Conservation (phyloP, 306 rosid genomes). For the Sechiopsis laciniata region DNA sequence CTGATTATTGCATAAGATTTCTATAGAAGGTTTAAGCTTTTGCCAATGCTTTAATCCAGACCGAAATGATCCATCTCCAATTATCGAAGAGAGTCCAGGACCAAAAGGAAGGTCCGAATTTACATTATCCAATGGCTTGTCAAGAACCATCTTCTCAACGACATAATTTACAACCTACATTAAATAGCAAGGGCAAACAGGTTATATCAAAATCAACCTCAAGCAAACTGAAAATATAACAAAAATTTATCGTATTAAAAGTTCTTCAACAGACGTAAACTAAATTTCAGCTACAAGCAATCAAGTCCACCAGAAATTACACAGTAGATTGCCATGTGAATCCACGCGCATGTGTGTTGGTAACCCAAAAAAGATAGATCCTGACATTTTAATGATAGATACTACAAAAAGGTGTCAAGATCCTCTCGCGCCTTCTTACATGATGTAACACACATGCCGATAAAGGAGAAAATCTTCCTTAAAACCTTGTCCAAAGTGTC, state of each 20-base stretch:
- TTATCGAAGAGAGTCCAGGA: conserved; percentile 49
- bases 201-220: neutral
- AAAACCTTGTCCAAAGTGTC: too few species aligned
- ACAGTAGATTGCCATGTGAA: neutral
- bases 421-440: too few species aligned
- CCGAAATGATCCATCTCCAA: conserved; percentile 79
- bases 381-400: neutral
- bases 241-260: neutral
- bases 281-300: neutral
- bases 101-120: conserved; percentile 57
- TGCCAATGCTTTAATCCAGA: conserved; percentile 85
- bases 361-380: neutral
- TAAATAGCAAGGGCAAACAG: conserved; percentile 6
- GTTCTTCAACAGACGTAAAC: conserved; percentile 12
- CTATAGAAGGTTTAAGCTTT: conserved; percentile 82
- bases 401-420: neutral
- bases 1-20: conserved; percentile 83
- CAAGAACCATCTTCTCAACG: conserved; percentile 87
- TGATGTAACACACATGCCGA: too few species aligned
- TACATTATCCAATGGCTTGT: conserved; percentile 66
- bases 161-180: conserved; percentile 87
- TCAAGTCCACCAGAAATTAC: neutral
- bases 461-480: too few species aligned
- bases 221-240: neutral
- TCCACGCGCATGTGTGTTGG: conserved; percentile 37